These are phyloP conservation scores for Rickenella mellea DNA, from an alignment of 768 basidiomycete genomes.

Conservation along the genomic window DNA sequence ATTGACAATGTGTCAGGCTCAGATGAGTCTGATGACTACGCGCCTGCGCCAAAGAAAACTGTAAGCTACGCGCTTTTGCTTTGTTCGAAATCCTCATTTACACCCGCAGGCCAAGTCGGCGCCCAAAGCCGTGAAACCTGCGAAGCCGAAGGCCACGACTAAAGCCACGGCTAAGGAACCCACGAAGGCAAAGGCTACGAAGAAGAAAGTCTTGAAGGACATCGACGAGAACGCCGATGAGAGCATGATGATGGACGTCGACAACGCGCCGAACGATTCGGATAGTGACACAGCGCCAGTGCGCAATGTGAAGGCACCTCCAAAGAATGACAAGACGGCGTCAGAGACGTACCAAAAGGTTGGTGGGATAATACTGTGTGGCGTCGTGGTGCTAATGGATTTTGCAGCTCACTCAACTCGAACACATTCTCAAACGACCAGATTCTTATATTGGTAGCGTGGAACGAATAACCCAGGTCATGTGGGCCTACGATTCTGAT, in stretches of 20 bases:
- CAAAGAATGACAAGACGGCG: slow-evolving; percentile 72
- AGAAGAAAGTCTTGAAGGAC: slow-evolving; percentile 65
- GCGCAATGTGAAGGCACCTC: slow-evolving; percentile 14
- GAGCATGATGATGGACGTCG: slow-evolving; percentile 32
- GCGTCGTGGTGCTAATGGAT: slow-evolving; percentile 3
- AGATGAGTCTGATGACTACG: slow-evolving; percentile 60
- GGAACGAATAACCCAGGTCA: slow-evolving; percentile 72
- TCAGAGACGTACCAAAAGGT: slow-evolving; percentile 91
- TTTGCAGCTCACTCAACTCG: slow-evolving; percentile 79
- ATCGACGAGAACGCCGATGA: slow-evolving; percentile 52
- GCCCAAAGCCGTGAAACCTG: slow-evolving; percentile 16
- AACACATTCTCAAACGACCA: slow-evolving; percentile 87
- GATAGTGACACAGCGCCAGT: slow-evolving; percentile 25
- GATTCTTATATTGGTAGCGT: slow-evolving; percentile 97
- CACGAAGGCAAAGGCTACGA: slow-evolving; percentile 37
- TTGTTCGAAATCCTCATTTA: slow-evolving; percentile 14
- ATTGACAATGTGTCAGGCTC: slow-evolving; percentile 40
- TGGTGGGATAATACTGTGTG: slow-evolving; percentile 10
- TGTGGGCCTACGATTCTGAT: slow-evolving; percentile 91
- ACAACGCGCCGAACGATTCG: slow-evolving; percentile 25
- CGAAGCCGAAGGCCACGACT: slow-evolving; percentile 27
- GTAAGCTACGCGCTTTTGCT: slow-evolving; percentile 11
- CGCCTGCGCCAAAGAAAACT: slow-evolving; percentile 46
- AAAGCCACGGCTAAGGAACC: slow-evolving; percentile 35
- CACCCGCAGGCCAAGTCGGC: slow-evolving; percentile 4